A percentile compares a stretch with the other conserved stretches of the same genome.
phyloP scores from a whole-genome alignment of 2,329 filamentous ascomycete species.

The Arthrobotrys iridis region DNA sequence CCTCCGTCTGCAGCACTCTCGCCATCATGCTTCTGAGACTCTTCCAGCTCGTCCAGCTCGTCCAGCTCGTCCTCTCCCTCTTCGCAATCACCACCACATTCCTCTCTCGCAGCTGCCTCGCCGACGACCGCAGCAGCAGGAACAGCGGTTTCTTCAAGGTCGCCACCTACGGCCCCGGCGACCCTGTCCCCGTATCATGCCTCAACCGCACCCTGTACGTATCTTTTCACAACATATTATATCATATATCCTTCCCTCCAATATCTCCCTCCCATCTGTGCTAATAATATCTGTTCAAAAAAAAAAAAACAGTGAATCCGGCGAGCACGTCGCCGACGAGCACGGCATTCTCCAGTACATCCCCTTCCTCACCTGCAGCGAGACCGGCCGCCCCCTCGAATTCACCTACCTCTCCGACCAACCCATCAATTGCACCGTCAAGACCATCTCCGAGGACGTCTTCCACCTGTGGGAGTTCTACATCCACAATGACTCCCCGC shows the following conservation, averaged over 20 bases:
- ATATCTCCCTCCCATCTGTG: too few relatives aligned
- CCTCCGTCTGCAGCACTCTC: not conserved
- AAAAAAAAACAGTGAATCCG: slow-evolving; percentile 79
- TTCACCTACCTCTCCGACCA: slow-evolving; percentile 77
- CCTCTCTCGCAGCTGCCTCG: not conserved
- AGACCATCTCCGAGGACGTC: slow-evolving; percentile 79
- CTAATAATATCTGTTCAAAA: too few relatives aligned
- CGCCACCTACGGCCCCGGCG: slow-evolving; percentile 39
- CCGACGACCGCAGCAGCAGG: too few relatives aligned
- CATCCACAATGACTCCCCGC: slow-evolving; percentile 92
- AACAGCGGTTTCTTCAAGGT: too few relatives aligned
- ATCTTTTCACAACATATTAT: not conserved
- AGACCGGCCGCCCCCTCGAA: slow-evolving; percentile 82
- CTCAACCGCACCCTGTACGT: slow-evolving; percentile 52
- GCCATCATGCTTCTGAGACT: not conserved
- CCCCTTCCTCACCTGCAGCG: slow-evolving; percentile 88
- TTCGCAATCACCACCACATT: not conserved
- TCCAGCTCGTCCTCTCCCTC: not conserved
- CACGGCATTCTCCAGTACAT: slow-evolving; percentile 86
- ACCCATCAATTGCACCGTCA: slow-evolving; percentile 85
- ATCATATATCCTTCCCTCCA: not conserved
- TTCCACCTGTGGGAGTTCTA: slow-evolving; percentile 96
- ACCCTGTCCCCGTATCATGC: slow-evolving; percentile 42
- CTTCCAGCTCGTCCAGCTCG: slow-evolving; percentile 16
- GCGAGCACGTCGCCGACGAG: slow-evolving; percentile 85